Conservation (phyloP, 352 stramenopile genomes). For the Phytophthora pinifolia region DNA sequence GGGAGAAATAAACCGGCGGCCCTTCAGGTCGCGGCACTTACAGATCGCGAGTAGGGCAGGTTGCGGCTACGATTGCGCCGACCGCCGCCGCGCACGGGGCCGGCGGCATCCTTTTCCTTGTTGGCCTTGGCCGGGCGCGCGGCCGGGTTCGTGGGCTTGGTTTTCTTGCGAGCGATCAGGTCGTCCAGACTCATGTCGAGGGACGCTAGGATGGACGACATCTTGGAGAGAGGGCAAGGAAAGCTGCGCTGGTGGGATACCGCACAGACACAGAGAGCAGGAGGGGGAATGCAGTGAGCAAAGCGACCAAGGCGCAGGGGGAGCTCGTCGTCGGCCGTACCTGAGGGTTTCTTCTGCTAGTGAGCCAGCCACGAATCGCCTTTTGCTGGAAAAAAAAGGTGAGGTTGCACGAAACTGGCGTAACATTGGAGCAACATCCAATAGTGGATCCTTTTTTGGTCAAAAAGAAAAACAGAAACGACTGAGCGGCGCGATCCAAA, state of each 20-base stretch:
- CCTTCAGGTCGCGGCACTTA: constrained; percentile 51
- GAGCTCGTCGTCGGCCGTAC: constrained; percentile 12
- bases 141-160: constrained; percentile 44
- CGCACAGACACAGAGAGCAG: constrained; percentile 1
- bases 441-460: background rate
- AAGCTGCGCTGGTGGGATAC: background rate
- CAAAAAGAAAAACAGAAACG: constrained; percentile 13
- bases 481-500: constrained; percentile 26
- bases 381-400: constrained; percentile 14
- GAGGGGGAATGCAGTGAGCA: constrained; percentile 3
- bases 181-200: constrained; percentile 87
- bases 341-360: constrained; percentile 26
- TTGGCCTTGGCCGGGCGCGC: constrained; percentile 47
- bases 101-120: constrained; percentile 34
- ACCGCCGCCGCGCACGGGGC: constrained; percentile 48
- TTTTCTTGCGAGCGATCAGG: constrained; percentile 79
- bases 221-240: constrained; percentile 19
- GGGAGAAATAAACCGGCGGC: constrained; percentile 20
- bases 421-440: constrained; percentile 15
- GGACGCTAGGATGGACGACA: constrained; percentile 81
- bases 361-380: constrained; percentile 32
- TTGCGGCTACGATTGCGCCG: constrained; percentile 49
- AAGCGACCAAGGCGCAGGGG: background rate
- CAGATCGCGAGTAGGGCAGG: constrained; percentile 69
- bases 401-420: constrained; percentile 2